These are phyloP conservation scores for Pyronema domesticum DNA, from an alignment of 495 filamentous ascomycete species.

Conservation along the genomic window DNA sequence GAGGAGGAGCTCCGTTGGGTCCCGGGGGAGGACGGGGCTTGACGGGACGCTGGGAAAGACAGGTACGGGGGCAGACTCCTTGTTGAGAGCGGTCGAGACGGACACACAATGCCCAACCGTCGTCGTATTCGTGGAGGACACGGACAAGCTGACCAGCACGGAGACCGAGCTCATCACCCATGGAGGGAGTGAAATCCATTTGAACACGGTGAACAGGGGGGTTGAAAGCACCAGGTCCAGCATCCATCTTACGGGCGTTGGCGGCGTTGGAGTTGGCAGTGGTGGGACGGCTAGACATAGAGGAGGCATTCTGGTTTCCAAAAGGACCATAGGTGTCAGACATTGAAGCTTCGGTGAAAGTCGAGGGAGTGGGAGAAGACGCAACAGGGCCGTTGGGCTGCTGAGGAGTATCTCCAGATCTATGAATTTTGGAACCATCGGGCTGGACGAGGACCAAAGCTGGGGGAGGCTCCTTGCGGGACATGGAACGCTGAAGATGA, in stretches of 20 bases:
- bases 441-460: conserved; percentile 9
- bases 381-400: conserved; percentile 10
- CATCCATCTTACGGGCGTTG: conserved; percentile 30
- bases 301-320: conserved; percentile 23
- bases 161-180: conserved; percentile 79
- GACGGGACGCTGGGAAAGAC: conserved; percentile 77
- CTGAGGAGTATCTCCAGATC: conserved; percentile 1
- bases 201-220: conserved; percentile 71
- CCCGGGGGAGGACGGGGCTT: conserved; percentile 50
- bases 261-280: conserved; percentile 8
- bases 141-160: conserved; percentile 64
- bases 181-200: conserved; percentile 81
- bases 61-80: conserved; percentile 84
- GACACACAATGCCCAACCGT: conserved; percentile 93
- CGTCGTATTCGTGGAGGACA: conserved; percentile 89
- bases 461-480: conserved; percentile 21
- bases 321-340: conserved; percentile 4
- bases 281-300: conserved; percentile 21
- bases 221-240: conserved; percentile 35
- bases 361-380: conserved; percentile 19
- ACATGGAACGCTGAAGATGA: conserved; percentile 12
- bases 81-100: conserved; percentile 78
- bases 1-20: conserved; percentile 32
- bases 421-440: not conserved
- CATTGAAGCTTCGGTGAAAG: conserved; percentile 34